Evolutionary conservation across 352 stramenopile genomes (phyloP), one percentile per base, ranked within the genome.

Genomic region (Pythium monospermum): DNA sequence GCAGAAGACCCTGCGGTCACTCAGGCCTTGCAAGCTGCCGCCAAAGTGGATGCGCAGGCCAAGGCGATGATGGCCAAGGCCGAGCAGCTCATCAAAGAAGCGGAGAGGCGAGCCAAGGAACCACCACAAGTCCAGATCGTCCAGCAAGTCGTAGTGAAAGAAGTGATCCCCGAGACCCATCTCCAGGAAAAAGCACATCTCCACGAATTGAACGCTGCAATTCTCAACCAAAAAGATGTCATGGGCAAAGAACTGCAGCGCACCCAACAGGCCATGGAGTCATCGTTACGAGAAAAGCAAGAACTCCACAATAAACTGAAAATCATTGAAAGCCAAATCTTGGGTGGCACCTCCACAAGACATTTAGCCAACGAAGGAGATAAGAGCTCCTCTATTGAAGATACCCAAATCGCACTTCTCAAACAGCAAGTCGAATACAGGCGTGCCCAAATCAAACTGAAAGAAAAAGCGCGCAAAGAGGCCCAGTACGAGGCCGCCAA

Each of bases 401-500:
- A 88, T 57, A 80, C 81, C n/a, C 79, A 92, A 54, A 57, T 92
- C 12, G 68, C 79, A 1, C 57, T 92, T 11, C 57, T 92, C 10
- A 86, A 86, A 54, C 82, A 92, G 33, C 82, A 92, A 26, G 82
- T 92, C n/a, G 82, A 88, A 42, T 85, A 86, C 31, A 64, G 80
- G 18, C 71, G 83, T 13, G 64, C 83, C 2, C 83, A 93, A 55
- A 78, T 91, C 52, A 91, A 92, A 35, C 55, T 92, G 26, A 75
- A 78, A 21, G 76, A 87, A 46, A 92, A 89, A 13, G 75, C 66
- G 32, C 87, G 82, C 37, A 80, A 81, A 15, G 71, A 90, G 43
- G 73, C 71, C 4, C 77, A 87, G 21, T 73, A 71, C 32, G 75
- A 87, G 25, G 75, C 79, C 0, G 71, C 78, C 25, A 42, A 73